Conservation (phyloP, 1,139 yeast genomes). For the Geotrichum armillariae region DNA sequence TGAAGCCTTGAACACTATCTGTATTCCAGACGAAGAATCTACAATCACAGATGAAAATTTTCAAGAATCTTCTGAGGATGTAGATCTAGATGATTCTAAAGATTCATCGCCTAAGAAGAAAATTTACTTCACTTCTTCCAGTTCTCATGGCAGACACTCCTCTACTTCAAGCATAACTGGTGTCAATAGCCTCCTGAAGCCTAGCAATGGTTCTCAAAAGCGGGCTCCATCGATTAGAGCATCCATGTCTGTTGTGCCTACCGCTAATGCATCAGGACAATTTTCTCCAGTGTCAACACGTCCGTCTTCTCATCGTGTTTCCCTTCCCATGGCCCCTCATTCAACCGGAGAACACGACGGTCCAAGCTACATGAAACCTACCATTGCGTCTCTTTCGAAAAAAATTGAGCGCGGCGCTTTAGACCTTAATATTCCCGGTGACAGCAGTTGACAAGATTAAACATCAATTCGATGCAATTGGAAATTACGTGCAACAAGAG, state of each 20-base stretch:
- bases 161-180: background rate
- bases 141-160: background rate
- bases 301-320: constrained; percentile 8
- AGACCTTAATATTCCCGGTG: background rate
- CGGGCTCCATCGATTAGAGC: background rate
- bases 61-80: background rate
- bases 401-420: constrained; percentile 3
- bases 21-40: no score
- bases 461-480: no score
- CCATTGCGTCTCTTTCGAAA: constrained; percentile 18
- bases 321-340: constrained; percentile 1
- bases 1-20: no score
- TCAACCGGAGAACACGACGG: background rate
- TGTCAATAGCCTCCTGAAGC: background rate
- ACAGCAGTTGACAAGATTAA: no score
- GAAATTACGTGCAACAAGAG: no score
- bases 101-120: background rate
- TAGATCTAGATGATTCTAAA: background rate
- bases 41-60: background rate
- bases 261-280: background rate
- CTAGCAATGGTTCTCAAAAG: background rate
- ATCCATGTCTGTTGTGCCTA: constrained; percentile 4
- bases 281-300: background rate
- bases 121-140: background rate
- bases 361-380: constrained; percentile 19